Evolutionary conservation across 2,329 filamentous ascomycete species (phyloP).

Genomic region (Juglanconis sp.): DNA sequence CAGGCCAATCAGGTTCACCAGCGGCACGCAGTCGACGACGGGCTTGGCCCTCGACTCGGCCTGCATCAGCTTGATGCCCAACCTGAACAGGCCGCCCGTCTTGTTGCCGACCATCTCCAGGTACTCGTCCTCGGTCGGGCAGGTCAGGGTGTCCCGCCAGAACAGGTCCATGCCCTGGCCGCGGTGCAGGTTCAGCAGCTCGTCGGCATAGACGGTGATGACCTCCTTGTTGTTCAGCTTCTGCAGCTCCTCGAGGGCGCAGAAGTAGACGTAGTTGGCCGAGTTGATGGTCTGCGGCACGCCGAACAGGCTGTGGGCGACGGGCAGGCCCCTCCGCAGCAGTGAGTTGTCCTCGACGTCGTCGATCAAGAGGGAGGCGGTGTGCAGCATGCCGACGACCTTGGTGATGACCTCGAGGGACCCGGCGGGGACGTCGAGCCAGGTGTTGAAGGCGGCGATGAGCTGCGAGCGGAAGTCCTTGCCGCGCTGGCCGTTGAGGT

Average conservation of each 20-base stretch:
- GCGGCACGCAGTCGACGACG: conserved; percentile 68
- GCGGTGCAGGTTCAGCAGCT: conserved; percentile 78
- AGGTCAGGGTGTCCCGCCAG: conserved; percentile 82
- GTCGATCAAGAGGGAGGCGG: conserved; percentile 77
- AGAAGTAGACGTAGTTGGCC: conserved; percentile 86
- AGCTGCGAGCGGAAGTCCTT: conserved; percentile 81
- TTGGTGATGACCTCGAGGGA: conserved; percentile 72
- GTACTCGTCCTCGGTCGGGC: conserved; percentile 83
- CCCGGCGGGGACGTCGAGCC: conserved; percentile 69
- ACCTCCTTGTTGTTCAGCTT: conserved; percentile 64
- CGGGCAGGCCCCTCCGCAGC: conserved; percentile 74
- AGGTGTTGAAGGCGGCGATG: conserved; percentile 77
- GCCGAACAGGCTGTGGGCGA: conserved; percentile 81
- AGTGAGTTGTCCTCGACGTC: conserved; percentile 73
- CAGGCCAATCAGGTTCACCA: conserved; percentile 81
- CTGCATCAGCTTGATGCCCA: conserved; percentile 87
- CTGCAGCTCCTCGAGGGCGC: conserved; percentile 70
- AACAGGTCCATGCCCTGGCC: conserved; percentile 90
- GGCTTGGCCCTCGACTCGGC: conserved; percentile 53
- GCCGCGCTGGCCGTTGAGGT: conserved; percentile 73
- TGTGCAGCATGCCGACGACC: conserved; percentile 82
- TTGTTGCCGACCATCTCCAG: conserved; percentile 94
- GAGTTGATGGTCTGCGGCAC: conserved; percentile 86
- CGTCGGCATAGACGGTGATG: conserved; percentile 73
- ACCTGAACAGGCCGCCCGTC: conserved; percentile 80